These are phyloP conservation scores for Purpureocillium takamizusanense DNA, from an alignment of 2,329 filamentous ascomycete species.

Conservation along the genomic window DNA sequence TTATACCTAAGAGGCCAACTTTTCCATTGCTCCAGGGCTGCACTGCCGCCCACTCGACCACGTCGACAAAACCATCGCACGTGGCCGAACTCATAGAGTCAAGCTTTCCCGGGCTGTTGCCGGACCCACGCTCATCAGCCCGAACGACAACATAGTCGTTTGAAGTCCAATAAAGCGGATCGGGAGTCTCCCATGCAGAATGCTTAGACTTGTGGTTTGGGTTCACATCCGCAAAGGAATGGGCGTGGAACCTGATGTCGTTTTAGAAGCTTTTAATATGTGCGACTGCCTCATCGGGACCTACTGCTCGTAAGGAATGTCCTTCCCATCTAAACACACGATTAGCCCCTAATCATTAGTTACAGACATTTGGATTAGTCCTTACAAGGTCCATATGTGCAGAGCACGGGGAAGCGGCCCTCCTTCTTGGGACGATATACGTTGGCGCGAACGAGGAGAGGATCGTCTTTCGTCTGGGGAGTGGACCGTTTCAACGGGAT, in stretches of 20 bases:
- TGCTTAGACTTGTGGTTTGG: slow-evolving; percentile 42
- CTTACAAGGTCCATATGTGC: slow-evolving; percentile 58
- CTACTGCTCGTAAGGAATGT: slow-evolving; percentile 52
- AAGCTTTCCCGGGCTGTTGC: slow-evolving; percentile 36
- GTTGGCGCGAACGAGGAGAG: slow-evolving; percentile 22
- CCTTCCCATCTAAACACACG: slow-evolving; percentile 48
- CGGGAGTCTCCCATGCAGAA: slow-evolving; percentile 51
- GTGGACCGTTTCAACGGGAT: slow-evolving; percentile 19
- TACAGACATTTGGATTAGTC: too few relatives aligned
- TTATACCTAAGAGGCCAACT: slow-evolving; percentile 36
- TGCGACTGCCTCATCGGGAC: too few relatives aligned
- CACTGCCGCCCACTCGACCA: slow-evolving; percentile 38
- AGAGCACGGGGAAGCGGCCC: slow-evolving; percentile 44
- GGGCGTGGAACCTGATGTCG: slow-evolving; percentile 22
- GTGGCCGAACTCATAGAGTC: slow-evolving; percentile 41
- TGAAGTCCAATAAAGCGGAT: slow-evolving; percentile 45
- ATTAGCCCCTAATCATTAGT: too few relatives aligned
- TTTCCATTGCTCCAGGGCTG: slow-evolving; percentile 22
- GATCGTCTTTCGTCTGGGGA: slow-evolving; percentile 8
- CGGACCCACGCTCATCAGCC: slow-evolving; percentile 38
- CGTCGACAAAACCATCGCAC: slow-evolving; percentile 37
- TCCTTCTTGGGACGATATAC: slow-evolving; percentile 24
- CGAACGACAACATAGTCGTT: slow-evolving; percentile 47
- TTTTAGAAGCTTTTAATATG: too few relatives aligned
- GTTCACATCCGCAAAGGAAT: slow-evolving; percentile 39